These are phyloP conservation scores for Rhododendron ovatum DNA, from an alignment of 148 eudicot species.

Conservation along the genomic window DNA sequence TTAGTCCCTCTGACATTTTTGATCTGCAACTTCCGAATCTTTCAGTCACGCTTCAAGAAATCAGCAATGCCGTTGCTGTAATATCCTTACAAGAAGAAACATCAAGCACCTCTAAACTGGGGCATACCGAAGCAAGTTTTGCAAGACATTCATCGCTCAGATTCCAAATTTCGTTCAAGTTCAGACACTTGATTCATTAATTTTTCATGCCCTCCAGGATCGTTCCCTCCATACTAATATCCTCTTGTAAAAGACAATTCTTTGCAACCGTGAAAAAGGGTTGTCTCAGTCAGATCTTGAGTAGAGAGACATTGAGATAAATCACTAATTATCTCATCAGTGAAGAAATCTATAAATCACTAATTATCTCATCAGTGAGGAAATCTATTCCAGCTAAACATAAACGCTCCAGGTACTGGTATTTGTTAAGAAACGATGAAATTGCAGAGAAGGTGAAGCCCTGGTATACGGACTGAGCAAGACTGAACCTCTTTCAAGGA, in stretches of 20 bases:
- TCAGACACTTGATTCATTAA: constrained; percentile 28
- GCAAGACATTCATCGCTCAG: constrained; percentile 44
- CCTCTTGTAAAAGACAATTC: constrained; percentile 37
- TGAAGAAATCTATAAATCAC: constrained; percentile 33
- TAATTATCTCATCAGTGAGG: constrained; percentile 34
- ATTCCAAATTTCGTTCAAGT: constrained; percentile 25
- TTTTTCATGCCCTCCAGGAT: constrained; percentile 28
- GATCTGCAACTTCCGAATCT: constrained; percentile 41
- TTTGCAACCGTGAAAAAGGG: constrained; percentile 39
- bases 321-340: constrained; percentile 32
- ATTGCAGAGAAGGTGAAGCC: constrained; percentile 38
- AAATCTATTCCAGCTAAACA: constrained; percentile 34
- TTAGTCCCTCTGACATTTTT: constrained; percentile 33
- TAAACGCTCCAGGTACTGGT: constrained; percentile 37
- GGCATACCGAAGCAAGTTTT: constrained; percentile 47
- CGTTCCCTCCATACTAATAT: constrained; percentile 47
- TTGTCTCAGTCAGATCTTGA: constrained; percentile 22
- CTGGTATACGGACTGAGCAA: constrained; percentile 8
- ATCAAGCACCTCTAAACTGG: constrained; percentile 47
- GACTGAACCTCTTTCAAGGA: constrained; percentile 47
- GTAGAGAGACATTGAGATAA: constrained; percentile 33
- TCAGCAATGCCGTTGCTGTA: constrained; percentile 45
- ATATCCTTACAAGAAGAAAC: constrained; percentile 37
- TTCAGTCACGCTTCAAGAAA: constrained; percentile 30
- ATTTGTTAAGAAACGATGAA: constrained; percentile 25